Conservation (phyloP, 2,329 filamentous ascomycete species). For the Thelonectria blattea region DNA sequence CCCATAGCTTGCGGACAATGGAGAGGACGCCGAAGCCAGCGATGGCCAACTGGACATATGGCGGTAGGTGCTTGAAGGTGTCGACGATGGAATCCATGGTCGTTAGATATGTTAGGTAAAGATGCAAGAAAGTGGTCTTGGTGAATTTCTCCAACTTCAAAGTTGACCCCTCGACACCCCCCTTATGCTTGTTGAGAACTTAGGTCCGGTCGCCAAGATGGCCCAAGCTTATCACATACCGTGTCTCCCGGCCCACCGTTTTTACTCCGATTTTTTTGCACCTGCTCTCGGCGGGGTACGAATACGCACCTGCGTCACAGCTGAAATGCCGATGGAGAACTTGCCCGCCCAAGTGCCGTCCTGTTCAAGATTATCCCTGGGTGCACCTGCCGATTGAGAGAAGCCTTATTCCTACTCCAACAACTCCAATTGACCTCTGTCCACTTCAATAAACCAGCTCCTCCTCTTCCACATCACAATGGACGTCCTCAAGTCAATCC, state of each 20-base stretch:
- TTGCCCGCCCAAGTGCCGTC: background rate
- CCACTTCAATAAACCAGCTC: background rate
- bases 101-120: background rate
- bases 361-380: background rate
- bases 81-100: constrained; percentile 40
- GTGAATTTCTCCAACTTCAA: background rate
- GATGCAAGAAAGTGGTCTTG: too few species aligned
- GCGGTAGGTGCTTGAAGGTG: constrained; percentile 30
- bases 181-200: constrained; percentile 37
- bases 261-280: too few species aligned
- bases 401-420: background rate
- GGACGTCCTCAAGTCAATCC: constrained; percentile 52
- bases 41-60: constrained; percentile 41
- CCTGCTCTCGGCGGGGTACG: constrained; percentile 4
- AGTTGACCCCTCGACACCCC: constrained; percentile 35
- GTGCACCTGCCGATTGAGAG: too few species aligned
- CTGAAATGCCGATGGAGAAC: constrained; percentile 4
- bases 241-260: too few species aligned
- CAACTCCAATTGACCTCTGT: constrained; percentile 13
- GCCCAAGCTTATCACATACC: constrained; percentile 39
- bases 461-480: constrained; percentile 39
- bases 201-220: constrained; percentile 15
- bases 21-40: constrained; percentile 65
- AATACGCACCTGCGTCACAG: constrained; percentile 18
- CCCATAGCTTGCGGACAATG: constrained; percentile 61